Evolutionary conservation across 192 early-diverging fungal genomes (phyloP).

Genomic region (Backusella sp.): DNA sequence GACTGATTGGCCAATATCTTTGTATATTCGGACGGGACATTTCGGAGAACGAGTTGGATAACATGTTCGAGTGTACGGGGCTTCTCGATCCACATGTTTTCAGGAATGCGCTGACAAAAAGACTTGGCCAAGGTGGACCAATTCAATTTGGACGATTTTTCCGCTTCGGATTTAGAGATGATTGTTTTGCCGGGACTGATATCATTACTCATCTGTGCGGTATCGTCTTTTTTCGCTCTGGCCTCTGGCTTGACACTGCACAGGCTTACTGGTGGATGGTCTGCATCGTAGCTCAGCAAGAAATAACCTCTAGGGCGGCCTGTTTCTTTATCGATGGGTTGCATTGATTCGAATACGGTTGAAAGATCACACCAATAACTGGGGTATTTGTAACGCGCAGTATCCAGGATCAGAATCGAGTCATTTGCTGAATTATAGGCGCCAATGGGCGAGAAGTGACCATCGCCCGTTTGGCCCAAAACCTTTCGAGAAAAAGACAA

Average conservation of each 20-base stretch:
- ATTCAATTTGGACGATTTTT: slow-evolving; percentile 34
- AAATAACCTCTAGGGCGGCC: slow-evolving; percentile 85
- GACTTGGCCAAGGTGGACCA: slow-evolving; percentile 53
- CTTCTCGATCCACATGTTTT: slow-evolving; percentile 50
- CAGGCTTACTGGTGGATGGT: slow-evolving; percentile 36
- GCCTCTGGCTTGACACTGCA: slow-evolving; percentile 31
- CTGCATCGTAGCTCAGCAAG: slow-evolving; percentile 53
- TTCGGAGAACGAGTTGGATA: slow-evolving; percentile 46
- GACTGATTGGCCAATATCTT: slow-evolving; percentile 42
- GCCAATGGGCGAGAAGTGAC: slow-evolving; percentile 91
- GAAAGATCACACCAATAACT: slow-evolving; percentile 78
- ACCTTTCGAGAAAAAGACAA: slow-evolving; percentile 77
- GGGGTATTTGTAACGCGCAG: slow-evolving; percentile 91
- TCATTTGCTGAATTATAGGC: slow-evolving; percentile 73
- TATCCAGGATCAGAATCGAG: slow-evolving; percentile 83
- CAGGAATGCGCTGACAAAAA: slow-evolving; percentile 54
- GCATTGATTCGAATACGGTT: slow-evolving; percentile 76
- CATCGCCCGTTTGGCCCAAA: slow-evolving; percentile 90
- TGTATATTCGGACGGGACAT: slow-evolving; percentile 43
- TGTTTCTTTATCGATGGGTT: slow-evolving; percentile 81
- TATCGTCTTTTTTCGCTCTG: neutral
- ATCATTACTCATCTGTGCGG: neutral
- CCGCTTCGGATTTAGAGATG: neutral
- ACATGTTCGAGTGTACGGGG: slow-evolving; percentile 47
- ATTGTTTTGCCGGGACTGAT: neutral